Percentiles rank a stretch among this genome's conserved stretches.
phyloP scores from a whole-genome alignment of 208 protist genomes.

The Trichomonas tenax region DNA sequence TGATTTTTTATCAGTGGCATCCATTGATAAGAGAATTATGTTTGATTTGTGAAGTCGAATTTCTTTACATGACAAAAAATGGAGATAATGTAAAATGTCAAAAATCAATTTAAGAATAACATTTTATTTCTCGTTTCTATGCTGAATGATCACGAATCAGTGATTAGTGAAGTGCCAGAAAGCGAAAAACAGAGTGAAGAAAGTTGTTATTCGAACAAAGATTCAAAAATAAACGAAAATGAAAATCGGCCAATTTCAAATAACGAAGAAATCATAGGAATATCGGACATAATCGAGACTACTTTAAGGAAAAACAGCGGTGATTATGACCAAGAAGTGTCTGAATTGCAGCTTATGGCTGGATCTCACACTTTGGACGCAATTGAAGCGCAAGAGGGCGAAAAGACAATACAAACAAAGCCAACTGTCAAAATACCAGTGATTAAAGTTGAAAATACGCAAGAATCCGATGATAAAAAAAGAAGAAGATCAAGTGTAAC shows the following conservation, averaged over 20 bases:
- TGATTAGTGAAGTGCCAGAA: neutral
- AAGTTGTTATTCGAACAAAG: neutral
- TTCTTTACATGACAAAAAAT: too few species aligned
- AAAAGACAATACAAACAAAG: neutral
- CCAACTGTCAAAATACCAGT: neutral
- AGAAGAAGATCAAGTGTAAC: neutral
- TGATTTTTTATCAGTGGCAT: too few species aligned
- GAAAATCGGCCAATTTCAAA: neutral
- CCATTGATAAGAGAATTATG: too few species aligned
- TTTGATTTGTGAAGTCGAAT: too few species aligned
- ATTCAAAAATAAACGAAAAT: neutral
- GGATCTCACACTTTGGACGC: neutral
- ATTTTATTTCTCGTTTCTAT: too few species aligned
- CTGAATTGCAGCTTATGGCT: neutral
- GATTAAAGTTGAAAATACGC: neutral
- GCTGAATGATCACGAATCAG: too few species aligned
- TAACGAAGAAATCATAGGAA: neutral
- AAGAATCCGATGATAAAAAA: neutral
- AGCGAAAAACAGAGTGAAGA: neutral
- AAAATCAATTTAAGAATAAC: too few species aligned
- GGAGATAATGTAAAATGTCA: too few species aligned
- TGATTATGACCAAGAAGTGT: neutral
- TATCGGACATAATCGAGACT: neutral
- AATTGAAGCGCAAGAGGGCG: neutral
- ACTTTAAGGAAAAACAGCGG: neutral